Base-by-base conservation (phyloP, 768 basidiomycete genomes). In the Tubosaeta sp. region DNA sequence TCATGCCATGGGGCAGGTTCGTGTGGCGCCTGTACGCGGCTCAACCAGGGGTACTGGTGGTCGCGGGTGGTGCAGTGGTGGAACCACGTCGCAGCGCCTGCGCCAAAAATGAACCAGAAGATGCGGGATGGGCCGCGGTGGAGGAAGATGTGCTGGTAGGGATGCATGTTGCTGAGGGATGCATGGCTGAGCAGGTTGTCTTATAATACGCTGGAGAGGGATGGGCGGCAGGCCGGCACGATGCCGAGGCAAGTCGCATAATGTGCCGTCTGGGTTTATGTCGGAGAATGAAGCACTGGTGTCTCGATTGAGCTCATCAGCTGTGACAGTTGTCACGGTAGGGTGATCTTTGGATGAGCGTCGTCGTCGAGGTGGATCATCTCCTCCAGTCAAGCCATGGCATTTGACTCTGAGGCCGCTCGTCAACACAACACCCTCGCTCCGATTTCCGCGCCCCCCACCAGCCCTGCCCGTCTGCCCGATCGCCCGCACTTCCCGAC, bases 41-140 rank as follows among this genome's bases (percentile, higher is more conserved):
- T n/a, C n/a, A n/a, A n/a, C n/a, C n/a, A n/a, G n/a, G n/a, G n/a
- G n/a, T n/a, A n/a, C 25, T 27, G 25, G 8, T 27, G 27, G 21
- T 27, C 9, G 27, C 9, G 27, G 27, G 27, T 27, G 4, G 61
- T 62, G 55, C 60, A 58, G 21, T 71, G 69, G 68, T 66, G 48
- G 66, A 68, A 77, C 55, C 66, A 69, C 21, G 65, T 61, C 0
- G 71, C 69, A 24, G 55, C 59, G 3, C 68, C 70, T 6, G 80
- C 84, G 52, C 86, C 87, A 56, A 86, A 18, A 58, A 76, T 9
- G 73, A 88, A 86, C 86, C 86, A 88, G 63, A 87, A 27, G 48
- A 86, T 36, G 55, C 86, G 83, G 39, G 79, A 79, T n/a, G 80
- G 78, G 6, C 76, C 62, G 48, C 71, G 65, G 44, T 66, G 67